Evolutionary conservation across 78 protist species (phyloP), one percentile per base, ranked within the genome.

Genomic region (Polysphondylium violaceum): DNA sequence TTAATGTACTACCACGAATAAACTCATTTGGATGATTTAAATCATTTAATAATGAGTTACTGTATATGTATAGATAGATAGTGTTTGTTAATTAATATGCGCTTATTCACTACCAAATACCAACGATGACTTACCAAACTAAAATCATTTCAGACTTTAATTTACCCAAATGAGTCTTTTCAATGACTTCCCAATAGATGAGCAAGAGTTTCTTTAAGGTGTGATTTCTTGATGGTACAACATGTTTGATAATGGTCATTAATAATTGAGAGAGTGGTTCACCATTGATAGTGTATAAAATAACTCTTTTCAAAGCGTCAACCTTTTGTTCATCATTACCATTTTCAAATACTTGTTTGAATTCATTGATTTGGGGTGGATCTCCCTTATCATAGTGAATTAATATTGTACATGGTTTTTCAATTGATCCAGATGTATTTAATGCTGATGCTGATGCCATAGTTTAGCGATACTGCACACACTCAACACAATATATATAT

Each of bases 1-100:
- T 96, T 25, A 97, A 93, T 47, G 99, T 97, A 36, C 90, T 87
- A n/a, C 94, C 99, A 0, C 99, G 86, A 64, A 98, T 73, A 71
- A 87, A 98, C 91, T 98, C 99, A 86, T 97, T 98, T 40, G 99
- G 98, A 72, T 97, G 98, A 38, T 58, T 63, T 36, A 98, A 88
- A 85, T 98, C 98, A 38, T 76, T 47, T 35, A 73, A 72, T 56
- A 94, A 77, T 63, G 90, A 59, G 90, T 87, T 88, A 58, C 95
- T 92, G 16, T 27, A 7, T 64, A 33, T 78, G 8, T 58, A 6
- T 55, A 27, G 17, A 58, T 11, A 58, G 25, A 58, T 23, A 58
- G 25, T 17, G 4, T 23, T 53, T 0, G 23, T 4, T 17, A 55
- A 55, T 23, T n/a, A 55, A 25, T 2, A 27, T 25, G 9, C 14